Evolutionary conservation across 441 rosid species (phyloP), one percentile per base, ranked within the genome.

Genomic region (Arabidopsis hybrid): DNA sequence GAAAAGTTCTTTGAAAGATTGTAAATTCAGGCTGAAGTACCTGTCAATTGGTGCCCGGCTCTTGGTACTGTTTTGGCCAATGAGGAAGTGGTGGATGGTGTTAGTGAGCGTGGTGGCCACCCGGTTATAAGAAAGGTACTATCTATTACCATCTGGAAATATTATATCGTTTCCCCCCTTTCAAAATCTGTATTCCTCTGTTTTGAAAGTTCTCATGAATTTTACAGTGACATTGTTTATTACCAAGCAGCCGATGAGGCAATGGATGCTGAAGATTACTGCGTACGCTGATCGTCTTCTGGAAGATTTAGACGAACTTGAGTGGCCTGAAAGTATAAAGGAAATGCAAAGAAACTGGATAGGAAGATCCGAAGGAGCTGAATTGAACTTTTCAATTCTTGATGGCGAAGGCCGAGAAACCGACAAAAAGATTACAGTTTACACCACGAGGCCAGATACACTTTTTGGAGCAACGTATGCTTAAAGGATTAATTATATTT

Each of bases 201-300:
- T 79, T 87, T 86, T 86, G 86, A 91, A 87, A 79, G 64, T 82
- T 86, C 85, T 83, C 80, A 82, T 83, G 88, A 62, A 88, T 92
- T 91, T 85, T 86, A 92, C 97, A 92, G 95, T 91, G 89, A 89
- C 87, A 75, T 91, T 95, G 90, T 92, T 92, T 91, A 85, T 92
- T 83, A 88, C 94, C 93, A 83, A 95, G 93, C 97, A 95, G 99
- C 97, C 97, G 80, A 95, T 95, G 99, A 85, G 96, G 86, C 98
- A 95, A 77, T 95, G 99, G 97, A 92, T 92, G 88, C 95, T 95
- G 81, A 92, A 85, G 89, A 95, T 95, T 72, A 95, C 97, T 62
- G 97, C 91, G 7, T 95, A 95, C 65, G 97, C 96, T 77, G 98
- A 92, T 79, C 92, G 93, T 57, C 98, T 92, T 84, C 91, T 91